Conservation (phyloP, 176 grass and related monocot species). For the Oryza punctata region DNA sequence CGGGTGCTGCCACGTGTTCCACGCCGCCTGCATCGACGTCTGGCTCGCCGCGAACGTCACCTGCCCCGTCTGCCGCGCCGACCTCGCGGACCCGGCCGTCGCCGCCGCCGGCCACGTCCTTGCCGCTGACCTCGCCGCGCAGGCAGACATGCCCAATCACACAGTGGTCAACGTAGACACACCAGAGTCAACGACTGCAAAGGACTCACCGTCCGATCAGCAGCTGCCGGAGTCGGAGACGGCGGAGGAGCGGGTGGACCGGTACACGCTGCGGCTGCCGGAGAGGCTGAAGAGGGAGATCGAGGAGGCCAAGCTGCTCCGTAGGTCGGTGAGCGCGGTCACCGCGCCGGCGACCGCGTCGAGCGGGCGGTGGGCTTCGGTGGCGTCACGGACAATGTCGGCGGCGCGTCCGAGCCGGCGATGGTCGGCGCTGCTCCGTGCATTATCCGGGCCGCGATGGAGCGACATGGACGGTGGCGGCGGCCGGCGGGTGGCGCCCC, state of each 20-base stretch:
- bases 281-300: constrained; percentile 58
- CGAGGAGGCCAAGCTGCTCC: constrained; percentile 49
- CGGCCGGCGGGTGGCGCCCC: constrained; percentile 30
- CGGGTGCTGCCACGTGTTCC: constrained; percentile 86
- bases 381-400: constrained; percentile 62
- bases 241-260: constrained; percentile 56
- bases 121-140: constrained; percentile 33
- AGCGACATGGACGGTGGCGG: constrained; percentile 22
- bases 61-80: constrained; percentile 89
- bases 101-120: constrained; percentile 46
- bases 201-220: constrained; percentile 7
- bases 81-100: constrained; percentile 64
- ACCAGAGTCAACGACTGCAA: neutral
- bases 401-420: constrained; percentile 35
- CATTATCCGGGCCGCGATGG: constrained; percentile 17
- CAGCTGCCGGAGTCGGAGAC: constrained; percentile 30
- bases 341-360: constrained; percentile 5
- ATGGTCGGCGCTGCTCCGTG: constrained; percentile 45
- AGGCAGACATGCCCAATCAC: neutral
- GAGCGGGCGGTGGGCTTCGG: constrained; percentile 37
- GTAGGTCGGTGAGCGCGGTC: constrained; percentile 57
- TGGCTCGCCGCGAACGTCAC: constrained; percentile 76
- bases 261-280: constrained; percentile 68
- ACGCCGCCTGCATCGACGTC: constrained; percentile 67
- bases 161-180: constrained; percentile 33